Evolutionary conservation across 257 asterid species (phyloP), one percentile per base, ranked within the genome.

Genomic region (Knoxia roxburghii): DNA sequence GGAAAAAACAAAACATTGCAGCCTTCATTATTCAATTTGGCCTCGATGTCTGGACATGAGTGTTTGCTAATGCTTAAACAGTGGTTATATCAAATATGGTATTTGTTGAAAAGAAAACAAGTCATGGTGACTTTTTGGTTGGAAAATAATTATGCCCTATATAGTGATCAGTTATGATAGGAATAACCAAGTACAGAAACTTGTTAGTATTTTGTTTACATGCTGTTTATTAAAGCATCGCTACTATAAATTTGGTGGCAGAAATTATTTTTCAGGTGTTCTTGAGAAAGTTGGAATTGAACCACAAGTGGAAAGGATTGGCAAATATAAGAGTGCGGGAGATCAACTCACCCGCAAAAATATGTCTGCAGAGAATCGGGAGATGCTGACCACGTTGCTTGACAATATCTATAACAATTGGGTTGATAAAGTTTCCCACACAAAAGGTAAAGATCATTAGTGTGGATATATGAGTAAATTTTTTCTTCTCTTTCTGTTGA

Each of bases 301-400:
- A 83, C 96, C 98, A 33, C 95, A 87, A 77, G 91, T 91, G 75
- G 81, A 89, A 76, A 84, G 95, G 66, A 85, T 91, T 72, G 98
- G 98, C 78, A 91, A 89, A 77, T 91, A 91, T 76, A 91, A 91
- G 78, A 89, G 98, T 78, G 95, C 98, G 66, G 98, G 98, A 70
- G 98, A 91, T 76, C 95, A 85, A 68, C 89, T 91, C 67, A 72
- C 80, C 6, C 91, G 95, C 52, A 91, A 87, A 82, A 83, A 62
- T 80, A 84, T 91, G 70, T 91, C 98, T 58, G 90, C 84, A 0
- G 96, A 89, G 72, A 91, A 91, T 74, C 91, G 95, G 14, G 96
- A 91, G 84, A 85, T 84, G 95, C 83, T 91, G 74, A 85, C 95
- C 18, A 77, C 87, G 72, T 79, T 91, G 87, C 95, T 91, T 46